Evolutionary conservation across 1,139 yeast species (phyloP).

Genomic region (Yamadazyma diospyri): DNA sequence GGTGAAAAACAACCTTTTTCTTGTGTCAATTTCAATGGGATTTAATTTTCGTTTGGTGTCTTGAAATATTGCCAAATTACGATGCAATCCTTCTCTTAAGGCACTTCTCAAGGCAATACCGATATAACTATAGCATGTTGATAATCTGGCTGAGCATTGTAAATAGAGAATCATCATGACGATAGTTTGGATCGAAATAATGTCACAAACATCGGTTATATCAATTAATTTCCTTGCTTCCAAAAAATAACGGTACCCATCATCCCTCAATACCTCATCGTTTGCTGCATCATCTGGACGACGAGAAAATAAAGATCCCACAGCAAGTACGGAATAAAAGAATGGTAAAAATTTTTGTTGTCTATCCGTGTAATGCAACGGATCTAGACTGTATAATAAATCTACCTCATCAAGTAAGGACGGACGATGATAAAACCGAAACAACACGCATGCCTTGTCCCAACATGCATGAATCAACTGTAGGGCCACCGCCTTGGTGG

Average conservation of each 20-base stretch:
- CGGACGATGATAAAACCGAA: conserved; percentile 83
- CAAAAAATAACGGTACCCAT: conserved; percentile 77
- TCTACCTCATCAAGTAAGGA: conserved; percentile 59
- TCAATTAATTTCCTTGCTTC: conserved; percentile 80
- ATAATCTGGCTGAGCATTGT: conserved; percentile 85
- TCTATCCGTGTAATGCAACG: conserved; percentile 63
- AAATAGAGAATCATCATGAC: conserved; percentile 71
- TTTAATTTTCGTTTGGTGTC: conserved; percentile 53
- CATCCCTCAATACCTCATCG: conserved; percentile 58
- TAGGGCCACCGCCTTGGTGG: conserved; percentile 70
- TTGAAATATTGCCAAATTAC: conserved; percentile 57
- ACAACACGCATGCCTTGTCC: conserved; percentile 81
- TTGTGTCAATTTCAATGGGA: conserved; percentile 80
- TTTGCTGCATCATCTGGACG: conserved; percentile 32
- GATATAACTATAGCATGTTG: conserved; percentile 87
- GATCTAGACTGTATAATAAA: conserved; percentile 56
- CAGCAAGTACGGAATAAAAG: conserved; percentile 55
- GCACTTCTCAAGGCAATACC: conserved; percentile 92
- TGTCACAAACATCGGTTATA: conserved; percentile 47
- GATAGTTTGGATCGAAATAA: conserved; percentile 61
- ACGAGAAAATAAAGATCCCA: conserved; percentile 68
- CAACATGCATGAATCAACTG: conserved; percentile 74
- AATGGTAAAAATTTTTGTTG: conserved; percentile 78
- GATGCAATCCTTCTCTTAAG: conserved; percentile 80
- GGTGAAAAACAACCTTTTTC: conserved; percentile 85